Conservation (phyloP, 495 filamentous ascomycete species). For the Talaromyces borbonicus region DNA sequence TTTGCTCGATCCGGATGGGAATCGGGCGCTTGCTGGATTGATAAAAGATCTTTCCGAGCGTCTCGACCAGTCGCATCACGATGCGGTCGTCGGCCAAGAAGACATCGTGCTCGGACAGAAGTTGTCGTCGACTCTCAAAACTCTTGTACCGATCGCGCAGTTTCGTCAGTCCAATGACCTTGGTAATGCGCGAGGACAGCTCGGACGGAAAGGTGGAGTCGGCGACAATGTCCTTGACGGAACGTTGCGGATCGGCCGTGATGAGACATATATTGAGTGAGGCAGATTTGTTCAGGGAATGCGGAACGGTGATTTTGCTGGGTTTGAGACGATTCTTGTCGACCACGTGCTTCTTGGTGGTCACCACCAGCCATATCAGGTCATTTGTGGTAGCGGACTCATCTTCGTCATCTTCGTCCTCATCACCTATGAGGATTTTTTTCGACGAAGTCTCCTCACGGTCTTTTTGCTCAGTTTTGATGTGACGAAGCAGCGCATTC, state of each 20-base stretch:
- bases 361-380: conserved; percentile 74
- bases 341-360: conserved; percentile 80
- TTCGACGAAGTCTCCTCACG: conserved; percentile 47
- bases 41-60: conserved; percentile 85
- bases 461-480: conserved; percentile 54
- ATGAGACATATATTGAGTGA: conserved; percentile 71
- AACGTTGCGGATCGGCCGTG: conserved; percentile 74
- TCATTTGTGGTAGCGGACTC: conserved; percentile 40
- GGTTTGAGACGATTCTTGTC: conserved; percentile 75
- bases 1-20: conserved; percentile 61
- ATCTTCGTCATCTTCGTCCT: conserved; percentile 38
- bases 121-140: conserved; percentile 76
- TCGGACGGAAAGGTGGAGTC: conserved; percentile 63
- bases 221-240: conserved; percentile 78
- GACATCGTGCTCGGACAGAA: conserved; percentile 74
- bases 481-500: conserved; percentile 68
- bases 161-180: conserved; percentile 74
- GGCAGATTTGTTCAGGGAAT: conserved; percentile 55
- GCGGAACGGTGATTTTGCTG: conserved; percentile 51
- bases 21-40: conserved; percentile 76
- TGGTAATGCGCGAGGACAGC: conserved; percentile 61
- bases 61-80: conserved; percentile 60
- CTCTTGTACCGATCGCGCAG: conserved; percentile 75
- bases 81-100: conserved; percentile 85
- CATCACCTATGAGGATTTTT: conserved; percentile 62